These are phyloP conservation scores for Aspergillus sp. DNA, from an alignment of 2,329 filamentous ascomycete genomes.

Conservation along the genomic window DNA sequence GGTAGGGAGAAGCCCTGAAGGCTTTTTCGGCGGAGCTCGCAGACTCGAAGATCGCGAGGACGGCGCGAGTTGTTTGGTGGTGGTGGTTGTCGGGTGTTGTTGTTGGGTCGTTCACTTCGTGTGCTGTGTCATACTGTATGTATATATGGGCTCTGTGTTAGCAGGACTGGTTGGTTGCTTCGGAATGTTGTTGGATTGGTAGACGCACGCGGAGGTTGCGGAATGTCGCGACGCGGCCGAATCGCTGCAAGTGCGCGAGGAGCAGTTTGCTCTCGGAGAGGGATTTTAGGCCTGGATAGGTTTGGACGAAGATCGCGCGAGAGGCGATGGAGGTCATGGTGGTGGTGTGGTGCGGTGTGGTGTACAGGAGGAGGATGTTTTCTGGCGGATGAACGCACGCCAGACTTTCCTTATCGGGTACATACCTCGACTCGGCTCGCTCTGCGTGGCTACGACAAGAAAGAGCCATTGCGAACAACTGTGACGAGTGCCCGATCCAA, in stretches of 20 bases:
- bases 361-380: no score
- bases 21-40: slow-evolving; percentile 25
- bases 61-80: slow-evolving; percentile 12
- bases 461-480: no score
- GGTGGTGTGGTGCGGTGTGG: no score
- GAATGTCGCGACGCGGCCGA: slow-evolving; percentile 33
- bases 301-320: slow-evolving; percentile 23
- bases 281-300: slow-evolving; percentile 17
- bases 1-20: slow-evolving; percentile 23
- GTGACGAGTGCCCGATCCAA: no score
- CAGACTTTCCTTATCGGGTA: no score
- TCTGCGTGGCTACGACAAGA: no score
- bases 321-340: slow-evolving; percentile 8
- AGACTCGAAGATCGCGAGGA: slow-evolving; percentile 29
- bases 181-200: neutral
- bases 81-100: slow-evolving; percentile 18
- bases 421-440: no score
- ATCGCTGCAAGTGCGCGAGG: slow-evolving; percentile 30
- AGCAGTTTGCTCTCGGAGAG: slow-evolving; percentile 27
- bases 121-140: slow-evolving; percentile 23
- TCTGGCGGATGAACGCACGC: no score
- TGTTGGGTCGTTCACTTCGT: no score
- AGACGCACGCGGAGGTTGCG: slow-evolving; percentile 25
- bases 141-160: neutral
- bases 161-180: neutral